Evolutionary conservation across 2,329 filamentous ascomycete genomes (phyloP).

Genomic region (Cyphellophora attinorum): DNA sequence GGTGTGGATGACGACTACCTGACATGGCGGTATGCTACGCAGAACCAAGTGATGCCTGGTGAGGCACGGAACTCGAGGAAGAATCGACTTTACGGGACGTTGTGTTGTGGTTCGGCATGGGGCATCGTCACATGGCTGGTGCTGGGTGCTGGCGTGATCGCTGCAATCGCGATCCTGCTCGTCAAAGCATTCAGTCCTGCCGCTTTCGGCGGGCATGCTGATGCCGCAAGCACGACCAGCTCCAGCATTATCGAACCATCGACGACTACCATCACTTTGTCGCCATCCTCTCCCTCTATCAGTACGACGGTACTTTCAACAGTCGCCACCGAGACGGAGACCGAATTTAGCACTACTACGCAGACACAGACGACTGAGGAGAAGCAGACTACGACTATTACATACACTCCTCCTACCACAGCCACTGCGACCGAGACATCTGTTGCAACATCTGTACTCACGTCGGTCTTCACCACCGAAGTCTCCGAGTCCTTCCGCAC

Average conservation of each 20-base stretch:
- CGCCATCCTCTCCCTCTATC: no score
- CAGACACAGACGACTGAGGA: not conserved
- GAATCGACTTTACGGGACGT: slow-evolving; percentile 1
- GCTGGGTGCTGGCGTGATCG: not conserved
- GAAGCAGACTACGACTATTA: not conserved
- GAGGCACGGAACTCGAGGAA: no score
- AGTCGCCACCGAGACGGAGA: not conserved
- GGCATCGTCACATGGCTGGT: slow-evolving; percentile 6
- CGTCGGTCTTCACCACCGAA: not conserved
- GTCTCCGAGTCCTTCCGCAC: no score
- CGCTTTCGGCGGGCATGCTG: no score
- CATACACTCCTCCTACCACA: not conserved
- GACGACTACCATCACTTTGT: no score
- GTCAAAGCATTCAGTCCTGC: no score
- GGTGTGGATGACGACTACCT: no score
- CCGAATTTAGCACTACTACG: not conserved
- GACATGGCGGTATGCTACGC: no score
- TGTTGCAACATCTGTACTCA: not conserved
- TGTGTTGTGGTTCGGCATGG: slow-evolving; percentile 5
- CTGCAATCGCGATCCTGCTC: slow-evolving; percentile 1
- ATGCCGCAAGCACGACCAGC: not conserved
- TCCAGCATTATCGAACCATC: not conserved
- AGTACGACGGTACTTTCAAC: no score
- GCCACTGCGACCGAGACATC: not conserved
- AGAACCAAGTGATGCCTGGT: no score